A percentile compares a stretch with the other conserved stretches of the same genome.
Evolutionary conservation across 306 rosid genomes (phyloP).

Genomic region (Trifolium repens): DNA sequence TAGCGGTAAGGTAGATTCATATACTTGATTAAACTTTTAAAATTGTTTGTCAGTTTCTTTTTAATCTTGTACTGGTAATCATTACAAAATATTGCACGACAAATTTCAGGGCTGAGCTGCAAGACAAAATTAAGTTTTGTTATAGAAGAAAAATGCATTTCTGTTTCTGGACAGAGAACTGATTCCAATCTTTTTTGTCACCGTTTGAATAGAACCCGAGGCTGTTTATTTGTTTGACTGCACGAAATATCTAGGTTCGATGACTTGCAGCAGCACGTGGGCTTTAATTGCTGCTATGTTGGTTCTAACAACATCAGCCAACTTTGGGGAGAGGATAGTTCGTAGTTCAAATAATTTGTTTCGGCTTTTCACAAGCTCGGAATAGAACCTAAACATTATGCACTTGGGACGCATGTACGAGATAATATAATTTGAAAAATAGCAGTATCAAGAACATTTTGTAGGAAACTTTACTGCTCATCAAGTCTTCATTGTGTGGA

Average conservation of each 20-base stretch:
- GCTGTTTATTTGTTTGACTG: slow-evolving; percentile 6
- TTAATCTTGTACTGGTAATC: background rate
- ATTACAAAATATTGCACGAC: slow-evolving; percentile 5
- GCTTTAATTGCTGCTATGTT: background rate
- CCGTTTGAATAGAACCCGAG: background rate
- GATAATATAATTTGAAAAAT: background rate
- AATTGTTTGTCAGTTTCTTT: background rate
- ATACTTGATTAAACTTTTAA: background rate
- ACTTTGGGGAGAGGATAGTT: background rate
- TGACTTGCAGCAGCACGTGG: slow-evolving; percentile 18
- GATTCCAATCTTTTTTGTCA: background rate
- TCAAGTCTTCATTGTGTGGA: slow-evolving; percentile 11
- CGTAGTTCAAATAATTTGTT: background rate
- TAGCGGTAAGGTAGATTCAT: slow-evolving; percentile 30
- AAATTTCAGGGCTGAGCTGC: slow-evolving; percentile 20
- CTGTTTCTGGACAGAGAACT: slow-evolving; percentile 26
- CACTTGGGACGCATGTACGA: background rate
- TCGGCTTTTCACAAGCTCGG: background rate
- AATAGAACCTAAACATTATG: background rate
- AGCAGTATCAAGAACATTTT: slow-evolving; percentile 7
- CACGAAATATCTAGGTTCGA: slow-evolving; percentile 8
- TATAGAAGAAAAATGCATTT: slow-evolving; percentile 13
- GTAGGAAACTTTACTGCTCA: background rate
- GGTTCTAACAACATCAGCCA: slow-evolving; percentile 27
- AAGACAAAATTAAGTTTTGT: background rate